Evolutionary conservation across 2,329 filamentous ascomycete genomes (phyloP), one percentile per base, ranked within the genome.

Genomic region (Diplodia scrobiculata): DNA sequence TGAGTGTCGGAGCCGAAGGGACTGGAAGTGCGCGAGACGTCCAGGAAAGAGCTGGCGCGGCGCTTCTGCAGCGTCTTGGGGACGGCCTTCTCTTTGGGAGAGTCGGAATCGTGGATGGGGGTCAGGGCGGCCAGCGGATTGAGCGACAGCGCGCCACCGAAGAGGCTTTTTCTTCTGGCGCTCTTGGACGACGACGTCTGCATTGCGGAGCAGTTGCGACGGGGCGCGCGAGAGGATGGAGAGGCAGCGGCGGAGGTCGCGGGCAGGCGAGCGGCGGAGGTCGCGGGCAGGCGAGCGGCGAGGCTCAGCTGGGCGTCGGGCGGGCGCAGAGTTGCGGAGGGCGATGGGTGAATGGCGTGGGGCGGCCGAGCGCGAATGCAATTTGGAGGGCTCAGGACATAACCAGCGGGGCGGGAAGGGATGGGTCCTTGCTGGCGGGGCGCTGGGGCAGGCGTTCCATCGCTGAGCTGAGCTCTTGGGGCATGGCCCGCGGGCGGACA

Each of bases 1-100:
- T 50, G 32, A 45, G 38, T 13, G 62, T 82, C 69, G 80, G 79
- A 14, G 79, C 81, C 69, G 77, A 79, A 38, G 80, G 79, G 36
- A 77, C 76, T 32, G 69, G 65, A 65, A 70, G 74, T 13, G 75
- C 52, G 74, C 17, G 67, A 68, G 5, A 55, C 53, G 10, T 66
- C 63, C 5, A 66, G 52, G 17, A 66, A 59, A 17, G 63, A 66
- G 63, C 63, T 59, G 38, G 63, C 51, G 25, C 76, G 75, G 55
- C 75, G 73, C 73, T 78, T 78, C 51, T 75, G 73, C 60, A 78
- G 65, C 29, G 65, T 60, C 45, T 62, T 60, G 7, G 65, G 64
- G 29, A 38, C 17, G 9, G 45, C 34, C 29, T 53, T 66, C 62
- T 73, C 72, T 27, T 54, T 72, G 58, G 73, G 74, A 69, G 4